Conservation (phyloP, 257 asterid genomes). For the Eucommia ulmoides region DNA sequence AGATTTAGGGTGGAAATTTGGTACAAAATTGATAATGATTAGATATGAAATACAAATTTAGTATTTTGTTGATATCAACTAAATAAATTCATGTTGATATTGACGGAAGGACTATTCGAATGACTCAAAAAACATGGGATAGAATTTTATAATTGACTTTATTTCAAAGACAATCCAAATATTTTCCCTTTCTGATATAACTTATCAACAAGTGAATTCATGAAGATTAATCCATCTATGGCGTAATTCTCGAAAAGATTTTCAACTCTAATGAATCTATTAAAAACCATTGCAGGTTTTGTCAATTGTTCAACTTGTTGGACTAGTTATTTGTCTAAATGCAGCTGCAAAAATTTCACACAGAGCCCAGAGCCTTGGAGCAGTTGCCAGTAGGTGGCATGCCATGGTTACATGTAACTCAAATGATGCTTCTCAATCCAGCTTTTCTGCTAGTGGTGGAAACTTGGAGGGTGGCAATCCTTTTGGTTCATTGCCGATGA, state of each 20-base stretch:
- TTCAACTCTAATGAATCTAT: too few species aligned
- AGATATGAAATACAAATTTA: too few species aligned
- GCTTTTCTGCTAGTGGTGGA: conserved; percentile 30
- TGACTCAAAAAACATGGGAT: too few species aligned
- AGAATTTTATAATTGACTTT: too few species aligned
- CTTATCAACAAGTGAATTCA: neutral
- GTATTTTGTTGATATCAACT: too few species aligned
- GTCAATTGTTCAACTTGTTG: conserved; percentile 59
- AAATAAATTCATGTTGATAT: too few species aligned
- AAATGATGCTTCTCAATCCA: conserved; percentile 24
- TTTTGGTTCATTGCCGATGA: conserved; percentile 14
- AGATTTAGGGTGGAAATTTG: too few species aligned
- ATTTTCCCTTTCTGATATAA: neutral
- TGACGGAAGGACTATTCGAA: too few species aligned
- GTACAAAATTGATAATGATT: too few species aligned
- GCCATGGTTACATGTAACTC: conserved; percentile 54
- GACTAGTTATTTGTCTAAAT: conserved; percentile 54
- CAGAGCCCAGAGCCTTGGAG: conserved; percentile 64
- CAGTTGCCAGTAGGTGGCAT: conserved; percentile 66
- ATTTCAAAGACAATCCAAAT: neutral
- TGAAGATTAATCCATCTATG: neutral
- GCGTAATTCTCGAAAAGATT: conserved; percentile 1
- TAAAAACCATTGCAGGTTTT: too few species aligned
- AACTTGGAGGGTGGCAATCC: conserved; percentile 16
- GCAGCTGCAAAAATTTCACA: conserved; percentile 79